Evolutionary conservation across 805 yeast genomes (phyloP).

Genomic region (Kodamaea restingae): DNA sequence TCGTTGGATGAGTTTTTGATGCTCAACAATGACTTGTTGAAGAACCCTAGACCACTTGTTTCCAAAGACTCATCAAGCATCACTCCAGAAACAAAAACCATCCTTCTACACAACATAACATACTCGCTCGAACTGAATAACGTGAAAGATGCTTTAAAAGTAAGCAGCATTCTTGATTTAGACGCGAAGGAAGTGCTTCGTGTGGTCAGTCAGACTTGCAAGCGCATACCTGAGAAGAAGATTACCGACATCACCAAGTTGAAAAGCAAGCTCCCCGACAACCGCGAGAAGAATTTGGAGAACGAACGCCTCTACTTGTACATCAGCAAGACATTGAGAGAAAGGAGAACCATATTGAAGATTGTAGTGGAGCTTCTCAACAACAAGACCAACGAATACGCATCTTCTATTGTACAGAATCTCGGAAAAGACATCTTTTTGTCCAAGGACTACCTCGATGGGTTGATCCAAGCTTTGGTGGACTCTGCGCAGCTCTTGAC

Average conservation of each 20-base stretch:
- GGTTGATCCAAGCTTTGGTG: constrained; percentile 17
- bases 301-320: constrained; percentile 31
- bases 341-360: constrained; percentile 48
- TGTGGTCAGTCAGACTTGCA: constrained; percentile 38
- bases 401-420: constrained; percentile 28
- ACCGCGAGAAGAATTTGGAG: constrained; percentile 27
- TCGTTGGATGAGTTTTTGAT: constrained; percentile 39
- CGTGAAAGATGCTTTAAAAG: constrained; percentile 35
- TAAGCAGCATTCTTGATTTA: constrained; percentile 37
- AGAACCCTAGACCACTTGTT: constrained; percentile 30
- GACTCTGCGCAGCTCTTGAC: constrained; percentile 10
- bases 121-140: constrained; percentile 33
- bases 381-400: constrained; percentile 14
- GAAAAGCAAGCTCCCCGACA: constrained; percentile 33
- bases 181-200: constrained; percentile 47
- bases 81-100: constrained; percentile 18
- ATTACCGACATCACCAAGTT: constrained; percentile 20
- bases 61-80: constrained; percentile 3
- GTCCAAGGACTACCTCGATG: constrained; percentile 25
- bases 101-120: constrained; percentile 39
- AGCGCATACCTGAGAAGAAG: constrained; percentile 33
- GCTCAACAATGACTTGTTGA: constrained; percentile 26
- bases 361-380: constrained; percentile 31
- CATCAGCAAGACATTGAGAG: constrained; percentile 42
- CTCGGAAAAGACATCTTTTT: constrained; percentile 38